A percentile compares a stretch with the other conserved stretches of the same genome.
phyloP scores from a whole-genome alignment of 2,329 filamentous ascomycete genomes.

The Ilyonectria robusta region DNA sequence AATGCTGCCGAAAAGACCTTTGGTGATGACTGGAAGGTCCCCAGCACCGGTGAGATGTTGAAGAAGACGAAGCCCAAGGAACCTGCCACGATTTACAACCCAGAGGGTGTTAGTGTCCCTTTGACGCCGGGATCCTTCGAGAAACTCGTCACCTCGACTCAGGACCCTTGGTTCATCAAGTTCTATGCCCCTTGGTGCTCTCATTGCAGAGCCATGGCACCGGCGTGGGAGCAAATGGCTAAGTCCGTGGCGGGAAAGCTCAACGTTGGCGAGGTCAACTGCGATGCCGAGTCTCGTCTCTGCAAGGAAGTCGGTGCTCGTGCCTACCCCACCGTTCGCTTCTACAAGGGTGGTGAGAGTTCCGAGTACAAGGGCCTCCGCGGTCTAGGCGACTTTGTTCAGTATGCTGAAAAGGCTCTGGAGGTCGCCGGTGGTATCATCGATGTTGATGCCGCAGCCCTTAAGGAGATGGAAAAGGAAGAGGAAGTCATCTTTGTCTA shows the following conservation, averaged over 20 bases:
- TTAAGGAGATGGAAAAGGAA: constrained; percentile 88
- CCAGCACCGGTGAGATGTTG: constrained; percentile 48
- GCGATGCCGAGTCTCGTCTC: constrained; percentile 86
- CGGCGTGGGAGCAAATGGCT: constrained; percentile 90
- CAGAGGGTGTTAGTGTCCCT: constrained; percentile 79
- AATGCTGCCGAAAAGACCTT: constrained; percentile 45
- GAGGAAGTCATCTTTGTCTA: constrained; percentile 98
- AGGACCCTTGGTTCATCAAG: constrained; percentile 98
- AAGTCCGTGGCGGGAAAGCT: constrained; percentile 92
- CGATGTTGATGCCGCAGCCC: constrained; percentile 82
- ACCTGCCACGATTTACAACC: constrained; percentile 74
- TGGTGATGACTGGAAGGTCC: constrained; percentile 49
- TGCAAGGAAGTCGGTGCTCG: constrained; percentile 90
- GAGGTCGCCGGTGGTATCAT: constrained; percentile 82
- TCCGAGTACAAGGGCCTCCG: constrained; percentile 94
- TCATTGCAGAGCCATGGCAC: constrained; percentile 93
- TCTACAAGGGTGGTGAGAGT: constrained; percentile 92
- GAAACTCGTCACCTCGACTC: constrained; percentile 84
- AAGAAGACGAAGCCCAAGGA: constrained; percentile 62
- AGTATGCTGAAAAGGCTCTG: constrained; percentile 88
- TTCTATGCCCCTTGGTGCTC: constrained; percentile 98
- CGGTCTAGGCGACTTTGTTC: constrained; percentile 90
- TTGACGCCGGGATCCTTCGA: constrained; percentile 91
- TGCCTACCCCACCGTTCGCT: constrained; percentile 90
- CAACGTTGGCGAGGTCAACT: constrained; percentile 97